Evolutionary conservation across 2,329 filamentous ascomycete genomes (phyloP).

Genomic region (Venturia aucupariae): DNA sequence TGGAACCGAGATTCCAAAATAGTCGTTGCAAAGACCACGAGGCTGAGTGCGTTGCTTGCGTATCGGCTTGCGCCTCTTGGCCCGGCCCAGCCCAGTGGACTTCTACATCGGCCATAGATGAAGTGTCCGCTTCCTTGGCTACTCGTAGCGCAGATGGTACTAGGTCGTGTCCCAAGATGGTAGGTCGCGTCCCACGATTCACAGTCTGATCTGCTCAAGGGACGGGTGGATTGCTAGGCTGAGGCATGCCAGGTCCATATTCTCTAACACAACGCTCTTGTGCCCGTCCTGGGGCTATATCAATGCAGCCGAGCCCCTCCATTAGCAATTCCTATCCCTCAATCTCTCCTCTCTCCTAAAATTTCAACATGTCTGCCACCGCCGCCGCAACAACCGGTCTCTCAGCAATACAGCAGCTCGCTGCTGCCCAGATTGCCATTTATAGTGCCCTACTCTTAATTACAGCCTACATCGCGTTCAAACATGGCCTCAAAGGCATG

Average conservation of each 20-base stretch:
- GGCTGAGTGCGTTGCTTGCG: conserved; percentile 2
- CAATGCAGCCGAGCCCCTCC: background rate
- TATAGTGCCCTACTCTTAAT: background rate
- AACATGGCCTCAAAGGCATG: background rate
- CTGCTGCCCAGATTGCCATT: background rate
- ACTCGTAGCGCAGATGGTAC: no score
- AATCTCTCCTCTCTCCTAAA: background rate
- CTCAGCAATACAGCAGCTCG: background rate
- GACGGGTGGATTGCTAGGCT: background rate
- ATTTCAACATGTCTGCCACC: background rate
- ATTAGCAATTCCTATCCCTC: background rate
- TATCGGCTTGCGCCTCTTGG: background rate
- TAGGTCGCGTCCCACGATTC: background rate
- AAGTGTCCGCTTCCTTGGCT: background rate
- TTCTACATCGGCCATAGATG: background rate
- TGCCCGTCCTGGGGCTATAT: background rate
- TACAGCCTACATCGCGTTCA: background rate
- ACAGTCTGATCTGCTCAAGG: background rate
- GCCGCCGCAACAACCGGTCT: background rate
- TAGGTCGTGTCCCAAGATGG: background rate
- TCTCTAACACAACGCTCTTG: background rate
- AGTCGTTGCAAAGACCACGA: background rate
- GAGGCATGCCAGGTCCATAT: background rate
- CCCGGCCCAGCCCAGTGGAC: background rate
- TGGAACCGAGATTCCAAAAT: no score